Evolutionary conservation across 1,139 yeast species (phyloP).

Genomic region (Pichia inconspicua): DNA sequence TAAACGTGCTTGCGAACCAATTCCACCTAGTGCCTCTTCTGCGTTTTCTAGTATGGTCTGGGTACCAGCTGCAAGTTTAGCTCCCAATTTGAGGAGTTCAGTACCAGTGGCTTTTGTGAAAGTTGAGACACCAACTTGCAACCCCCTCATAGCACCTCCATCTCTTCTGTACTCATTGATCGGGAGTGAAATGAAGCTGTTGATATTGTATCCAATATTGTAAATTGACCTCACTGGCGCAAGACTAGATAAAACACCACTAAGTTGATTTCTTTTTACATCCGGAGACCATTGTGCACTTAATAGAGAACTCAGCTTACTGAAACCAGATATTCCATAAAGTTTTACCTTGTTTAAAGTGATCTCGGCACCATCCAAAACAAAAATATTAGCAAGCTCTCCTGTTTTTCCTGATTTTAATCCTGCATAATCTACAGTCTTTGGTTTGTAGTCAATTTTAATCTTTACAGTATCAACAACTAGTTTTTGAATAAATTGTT

Average conservation of each 20-base stretch:
- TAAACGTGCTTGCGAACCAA: constrained; percentile 43
- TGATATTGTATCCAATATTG: constrained; percentile 71
- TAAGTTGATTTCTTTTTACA: constrained; percentile 67
- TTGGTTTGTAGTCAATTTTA: constrained; percentile 86
- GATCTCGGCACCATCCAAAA: constrained; percentile 77
- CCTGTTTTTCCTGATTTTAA: constrained; percentile 78
- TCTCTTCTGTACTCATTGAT: constrained; percentile 66
- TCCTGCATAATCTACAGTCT: constrained; percentile 76
- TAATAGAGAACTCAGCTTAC: constrained; percentile 46
- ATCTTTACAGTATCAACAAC: constrained; percentile 55
- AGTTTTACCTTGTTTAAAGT: constrained; percentile 52
- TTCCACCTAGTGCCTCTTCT: constrained; percentile 68
- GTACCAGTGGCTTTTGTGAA: constrained; percentile 77
- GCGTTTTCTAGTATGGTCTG: constrained; percentile 75
- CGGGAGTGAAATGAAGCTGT: constrained; percentile 67
- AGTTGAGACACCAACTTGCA: constrained; percentile 70
- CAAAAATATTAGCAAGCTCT: constrained; percentile 82
- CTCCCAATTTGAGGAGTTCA: constrained; percentile 76
- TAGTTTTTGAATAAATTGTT: constrained; percentile 61
- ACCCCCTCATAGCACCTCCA: constrained; percentile 58
- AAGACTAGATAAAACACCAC: constrained; percentile 74
- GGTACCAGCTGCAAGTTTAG: constrained; percentile 81
- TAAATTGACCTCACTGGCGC: constrained; percentile 76
- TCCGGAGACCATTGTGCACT: constrained; percentile 81
- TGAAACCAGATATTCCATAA: constrained; percentile 72